Conservation (phyloP, 345 rosid species). For the Hevea brasiliensis region DNA sequence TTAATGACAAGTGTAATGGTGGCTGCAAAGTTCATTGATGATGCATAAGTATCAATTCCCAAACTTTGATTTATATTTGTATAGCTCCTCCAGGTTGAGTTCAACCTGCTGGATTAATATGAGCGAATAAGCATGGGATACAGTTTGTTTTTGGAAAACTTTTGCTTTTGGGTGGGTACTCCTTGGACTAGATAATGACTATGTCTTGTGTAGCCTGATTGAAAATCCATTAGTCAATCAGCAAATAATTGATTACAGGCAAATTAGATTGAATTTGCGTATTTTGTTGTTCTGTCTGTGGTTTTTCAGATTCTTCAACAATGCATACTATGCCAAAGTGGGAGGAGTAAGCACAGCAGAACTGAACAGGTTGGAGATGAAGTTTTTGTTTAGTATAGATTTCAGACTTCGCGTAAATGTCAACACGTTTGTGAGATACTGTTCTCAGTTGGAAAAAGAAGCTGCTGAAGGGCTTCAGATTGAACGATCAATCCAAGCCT, state of each 20-base stretch:
- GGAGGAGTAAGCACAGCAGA: constrained; percentile 86
- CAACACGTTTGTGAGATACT: constrained; percentile 56
- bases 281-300: no score
- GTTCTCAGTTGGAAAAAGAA: constrained; percentile 64
- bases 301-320: constrained; percentile 73
- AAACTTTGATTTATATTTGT: not conserved
- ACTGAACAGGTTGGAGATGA: constrained; percentile 82
- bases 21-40: constrained; percentile 85
- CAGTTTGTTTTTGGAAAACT: not conserved
- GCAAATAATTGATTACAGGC: not conserved
- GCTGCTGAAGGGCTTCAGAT: constrained; percentile 41
- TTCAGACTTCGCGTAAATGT: constrained; percentile 78
- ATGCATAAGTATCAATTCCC: constrained; percentile 53
- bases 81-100: not conserved
- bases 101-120: not conserved
- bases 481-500: constrained; percentile 52
- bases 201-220: not conserved
- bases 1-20: constrained; percentile 73
- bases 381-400: constrained; percentile 69
- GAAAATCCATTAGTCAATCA: not conserved
- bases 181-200: not conserved
- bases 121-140: not conserved
- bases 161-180: not conserved
- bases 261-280: not conserved
- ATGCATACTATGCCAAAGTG: constrained; percentile 86